Percentiles rank a stretch among this genome's conserved stretches.
Evolutionary conservation across 2,329 filamentous ascomycete genomes (phyloP).

Genomic region (Corynespora cassiicola): DNA sequence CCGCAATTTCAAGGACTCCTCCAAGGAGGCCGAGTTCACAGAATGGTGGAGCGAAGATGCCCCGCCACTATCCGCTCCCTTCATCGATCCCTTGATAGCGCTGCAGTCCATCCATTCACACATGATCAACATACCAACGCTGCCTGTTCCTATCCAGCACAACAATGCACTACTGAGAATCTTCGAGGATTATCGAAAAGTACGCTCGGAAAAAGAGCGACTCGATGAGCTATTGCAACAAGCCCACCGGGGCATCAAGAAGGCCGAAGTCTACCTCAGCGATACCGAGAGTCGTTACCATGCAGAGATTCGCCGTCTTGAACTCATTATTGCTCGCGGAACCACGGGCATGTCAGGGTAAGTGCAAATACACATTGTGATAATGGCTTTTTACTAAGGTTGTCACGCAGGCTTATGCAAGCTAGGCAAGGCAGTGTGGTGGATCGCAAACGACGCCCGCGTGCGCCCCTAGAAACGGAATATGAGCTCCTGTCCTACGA

Average conservation of each 20-base stretch:
- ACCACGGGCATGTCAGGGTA: slow-evolving; percentile 48
- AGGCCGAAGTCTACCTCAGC: slow-evolving; percentile 39
- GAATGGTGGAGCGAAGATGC: slow-evolving; percentile 34
- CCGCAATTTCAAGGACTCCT: slow-evolving; percentile 23
- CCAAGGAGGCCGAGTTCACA: slow-evolving; percentile 27
- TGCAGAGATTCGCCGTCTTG: slow-evolving; percentile 52
- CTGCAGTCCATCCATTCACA: slow-evolving; percentile 35
- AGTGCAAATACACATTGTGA: slow-evolving; percentile 1
- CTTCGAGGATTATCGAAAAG: slow-evolving; percentile 49
- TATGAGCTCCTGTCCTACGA: slow-evolving; percentile 19
- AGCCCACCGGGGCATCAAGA: slow-evolving; percentile 29
- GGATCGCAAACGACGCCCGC: slow-evolving; percentile 31
- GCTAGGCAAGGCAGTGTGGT: slow-evolving; percentile 51
- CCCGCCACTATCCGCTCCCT: slow-evolving; percentile 16
- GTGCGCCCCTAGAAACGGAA: slow-evolving; percentile 14
- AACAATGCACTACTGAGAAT: slow-evolving; percentile 50
- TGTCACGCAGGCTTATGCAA: slow-evolving; percentile 40
- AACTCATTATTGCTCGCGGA: slow-evolving; percentile 51
- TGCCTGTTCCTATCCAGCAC: slow-evolving; percentile 34
- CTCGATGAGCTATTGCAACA: slow-evolving; percentile 34
- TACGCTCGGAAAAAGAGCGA: slow-evolving; percentile 42
- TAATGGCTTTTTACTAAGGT: slow-evolving; percentile 7
- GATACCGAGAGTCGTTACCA: slow-evolving; percentile 44
- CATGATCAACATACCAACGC: slow-evolving; percentile 23
- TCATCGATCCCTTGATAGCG: slow-evolving; percentile 29